phyloP scores from a whole-genome alignment of 345 rosid species.

The Eucalyptus tenuipes region DNA sequence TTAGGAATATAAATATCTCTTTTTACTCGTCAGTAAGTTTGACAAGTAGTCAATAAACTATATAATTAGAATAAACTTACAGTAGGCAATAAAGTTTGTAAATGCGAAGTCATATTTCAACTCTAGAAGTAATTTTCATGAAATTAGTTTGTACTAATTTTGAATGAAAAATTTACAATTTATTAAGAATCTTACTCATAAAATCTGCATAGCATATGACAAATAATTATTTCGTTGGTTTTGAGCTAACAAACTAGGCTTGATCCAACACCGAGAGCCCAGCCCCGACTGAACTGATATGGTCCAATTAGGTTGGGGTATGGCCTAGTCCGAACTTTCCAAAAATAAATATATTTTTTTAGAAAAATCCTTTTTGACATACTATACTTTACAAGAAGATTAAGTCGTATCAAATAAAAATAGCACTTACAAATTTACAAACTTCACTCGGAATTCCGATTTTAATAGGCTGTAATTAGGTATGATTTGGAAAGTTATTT shows the following conservation, averaged over 20 bases:
- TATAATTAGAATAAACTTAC: background rate
- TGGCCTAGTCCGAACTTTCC: background rate
- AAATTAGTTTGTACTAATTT: background rate
- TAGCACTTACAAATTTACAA: background rate
- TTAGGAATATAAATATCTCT: background rate
- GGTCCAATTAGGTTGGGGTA: background rate
- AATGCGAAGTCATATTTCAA: background rate
- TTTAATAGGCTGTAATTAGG: too few relatives aligned
- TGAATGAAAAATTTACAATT: background rate
- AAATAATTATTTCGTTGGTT: too few relatives aligned
- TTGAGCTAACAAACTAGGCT: background rate
- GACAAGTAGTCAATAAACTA: background rate
- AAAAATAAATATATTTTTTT: too few relatives aligned
- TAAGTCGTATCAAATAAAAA: too few relatives aligned
- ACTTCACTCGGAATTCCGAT: background rate
- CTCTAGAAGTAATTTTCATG: background rate
- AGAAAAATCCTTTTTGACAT: background rate
- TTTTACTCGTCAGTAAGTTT: background rate
- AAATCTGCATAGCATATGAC: background rate
- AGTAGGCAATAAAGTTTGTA: background rate
- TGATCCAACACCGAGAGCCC: background rate
- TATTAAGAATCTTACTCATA: background rate
- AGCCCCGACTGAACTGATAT: accelerated
- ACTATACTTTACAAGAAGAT: too few relatives aligned
- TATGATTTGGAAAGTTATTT: too few relatives aligned